Evolutionary conservation across 2,329 filamentous ascomycete genomes (phyloP), one percentile per base, ranked within the genome.

Genomic region (Harringtonia aguacate): DNA sequence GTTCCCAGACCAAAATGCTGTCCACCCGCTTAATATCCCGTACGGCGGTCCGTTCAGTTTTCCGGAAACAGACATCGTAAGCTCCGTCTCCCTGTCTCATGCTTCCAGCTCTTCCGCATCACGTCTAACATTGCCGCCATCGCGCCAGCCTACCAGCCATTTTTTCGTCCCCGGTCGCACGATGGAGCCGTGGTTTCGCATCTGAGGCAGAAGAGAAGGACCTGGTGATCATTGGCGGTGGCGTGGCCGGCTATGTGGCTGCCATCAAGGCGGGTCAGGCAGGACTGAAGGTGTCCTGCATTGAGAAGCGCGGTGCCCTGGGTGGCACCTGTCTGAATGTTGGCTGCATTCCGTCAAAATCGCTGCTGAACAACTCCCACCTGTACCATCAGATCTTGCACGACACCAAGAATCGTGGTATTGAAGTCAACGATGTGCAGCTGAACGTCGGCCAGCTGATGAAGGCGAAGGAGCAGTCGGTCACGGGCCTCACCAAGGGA

Each of bases 211-310:
- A 89, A 66, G 87, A 95, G 66, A 94, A 95, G 68, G 92, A 98
- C 66, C 75, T 98, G 45, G 84, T 98, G 61, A 89, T 98, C 68
- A 95, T 98, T 61, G 92, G 92, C 60, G 92, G 92, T 65, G 92
- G 92, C 71, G 92, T 97, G 59, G 92, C 90, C 56, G 92, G 92
- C 62, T 98, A 98, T 70, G 92, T 98, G 59, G 90, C 92, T 53
- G 92, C 92, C 58, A 98, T 98, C 75, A 98, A 97, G 73, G 92
- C 92, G 59, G 92, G 89, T 48, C 92, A 98, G 68, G 87, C 94
- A 64, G 92, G 92, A 59, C 67, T 98, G 64, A 97, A 95, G 81
- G 90, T 95, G 52, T 78, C 88, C 49, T 98, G 92, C 70, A 94
- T 98, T 70, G 92, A 98, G 72, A 98, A 98, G 78, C 87, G 92